Evolutionary conservation across 441 rosid genomes (phyloP).

Genomic region (Eugenia klotzschiana): DNA sequence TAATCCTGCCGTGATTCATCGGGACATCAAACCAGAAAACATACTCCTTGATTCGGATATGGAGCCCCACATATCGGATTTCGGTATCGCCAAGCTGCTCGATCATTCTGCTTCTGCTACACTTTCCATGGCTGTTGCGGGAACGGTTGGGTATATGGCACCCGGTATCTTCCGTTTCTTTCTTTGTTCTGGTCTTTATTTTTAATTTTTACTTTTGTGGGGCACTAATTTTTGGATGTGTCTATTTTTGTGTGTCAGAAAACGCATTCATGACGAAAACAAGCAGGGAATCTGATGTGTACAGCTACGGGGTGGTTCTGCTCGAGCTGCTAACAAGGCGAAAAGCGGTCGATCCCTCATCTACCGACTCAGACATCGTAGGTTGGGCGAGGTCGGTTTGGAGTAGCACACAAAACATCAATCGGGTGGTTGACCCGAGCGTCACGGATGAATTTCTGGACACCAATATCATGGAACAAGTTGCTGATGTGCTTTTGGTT

Average conservation of each 20-base stretch:
- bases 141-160: conserved; percentile 71
- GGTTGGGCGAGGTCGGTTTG: conserved; percentile 34
- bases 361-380: conserved; percentile 30
- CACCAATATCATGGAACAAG: conserved; percentile 30
- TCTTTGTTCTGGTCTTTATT: background rate
- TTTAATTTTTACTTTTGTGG: background rate
- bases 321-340: conserved; percentile 58
- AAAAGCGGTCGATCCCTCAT: conserved; percentile 40
- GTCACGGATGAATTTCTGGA: conserved; percentile 33
- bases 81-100: conserved; percentile 60
- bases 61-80: conserved; percentile 81
- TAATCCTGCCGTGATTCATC: conserved; percentile 51
- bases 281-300: conserved; percentile 63
- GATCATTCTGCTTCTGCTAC: conserved; percentile 32
- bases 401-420: conserved; percentile 18
- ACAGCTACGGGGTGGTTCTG: conserved; percentile 63
- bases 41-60: conserved; percentile 59
- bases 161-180: conserved; percentile 32
- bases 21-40: conserved; percentile 73
- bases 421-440: conserved; percentile 27
- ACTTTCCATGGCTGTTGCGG: conserved; percentile 24
- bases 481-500: conserved; percentile 18
- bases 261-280: conserved; percentile 35
- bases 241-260: conserved; percentile 20
- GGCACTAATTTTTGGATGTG: background rate